Evolutionary conservation across 1,284 basidiomycete species (phyloP).

Genomic region (Meira nashicola): DNA sequence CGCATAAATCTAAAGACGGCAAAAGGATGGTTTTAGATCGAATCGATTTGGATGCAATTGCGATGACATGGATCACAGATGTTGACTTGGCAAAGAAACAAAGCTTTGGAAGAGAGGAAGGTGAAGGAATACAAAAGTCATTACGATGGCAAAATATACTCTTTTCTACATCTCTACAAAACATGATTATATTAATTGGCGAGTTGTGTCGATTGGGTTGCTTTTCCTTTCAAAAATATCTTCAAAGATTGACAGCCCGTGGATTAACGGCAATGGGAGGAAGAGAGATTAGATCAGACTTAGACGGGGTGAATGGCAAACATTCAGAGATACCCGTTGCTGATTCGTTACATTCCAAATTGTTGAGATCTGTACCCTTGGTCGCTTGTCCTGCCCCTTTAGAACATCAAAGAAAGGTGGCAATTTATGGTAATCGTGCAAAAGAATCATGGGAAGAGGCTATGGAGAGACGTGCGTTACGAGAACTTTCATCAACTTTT

Average conservation of each 20-base stretch:
- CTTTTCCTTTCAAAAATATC: slow-evolving; percentile 78
- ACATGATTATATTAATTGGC: slow-evolving; percentile 70
- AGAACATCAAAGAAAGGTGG: slow-evolving; percentile 36
- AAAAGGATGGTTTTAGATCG: too few relatives aligned
- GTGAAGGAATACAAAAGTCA: neutral
- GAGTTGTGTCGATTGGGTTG: slow-evolving; percentile 70
- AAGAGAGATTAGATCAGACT: neutral
- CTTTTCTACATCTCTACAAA: slow-evolving; percentile 44
- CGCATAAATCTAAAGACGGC: neutral
- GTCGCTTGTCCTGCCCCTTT: slow-evolving; percentile 27
- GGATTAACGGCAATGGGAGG: slow-evolving; percentile 54
- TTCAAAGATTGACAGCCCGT: slow-evolving; percentile 76
- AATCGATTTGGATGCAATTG: slow-evolving; percentile 52
- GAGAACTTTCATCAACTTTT: slow-evolving; percentile 29
- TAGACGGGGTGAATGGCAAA: neutral
- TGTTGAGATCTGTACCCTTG: slow-evolving; percentile 42
- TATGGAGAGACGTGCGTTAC: slow-evolving; percentile 39
- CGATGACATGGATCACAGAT: slow-evolving; percentile 75
- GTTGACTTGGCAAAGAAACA: slow-evolving; percentile 21
- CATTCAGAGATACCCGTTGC: neutral
- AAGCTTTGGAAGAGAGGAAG: neutral
- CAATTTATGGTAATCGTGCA: slow-evolving; percentile 44
- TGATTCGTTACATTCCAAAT: slow-evolving; percentile 29
- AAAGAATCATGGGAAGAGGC: slow-evolving; percentile 49
- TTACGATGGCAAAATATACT: slow-evolving; percentile 2